phyloP scores from a whole-genome alignment of 2,329 filamentous ascomycete species.

The Hypoxylon sp. region DNA sequence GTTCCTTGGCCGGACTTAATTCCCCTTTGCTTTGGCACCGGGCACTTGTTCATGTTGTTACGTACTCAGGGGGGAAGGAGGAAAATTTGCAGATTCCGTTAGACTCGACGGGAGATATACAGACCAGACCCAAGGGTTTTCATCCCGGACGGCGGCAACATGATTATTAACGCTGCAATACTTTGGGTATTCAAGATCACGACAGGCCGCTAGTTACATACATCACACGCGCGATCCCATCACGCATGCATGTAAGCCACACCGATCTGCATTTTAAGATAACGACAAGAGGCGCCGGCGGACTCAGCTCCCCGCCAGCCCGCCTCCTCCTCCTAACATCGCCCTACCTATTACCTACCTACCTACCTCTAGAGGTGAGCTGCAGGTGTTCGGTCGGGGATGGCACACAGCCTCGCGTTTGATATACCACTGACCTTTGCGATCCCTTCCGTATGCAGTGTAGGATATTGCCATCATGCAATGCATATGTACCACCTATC shows the following conservation, averaged over 20 bases:
- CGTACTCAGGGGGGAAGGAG: too few species aligned
- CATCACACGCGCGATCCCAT: slow-evolving; percentile 10
- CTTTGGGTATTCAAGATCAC: slow-evolving; percentile 16
- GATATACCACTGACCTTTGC: too few species aligned
- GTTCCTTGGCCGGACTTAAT: too few species aligned
- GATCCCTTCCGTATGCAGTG: too few species aligned
- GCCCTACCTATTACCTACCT: neutral
- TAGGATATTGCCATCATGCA: neutral
- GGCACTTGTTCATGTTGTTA: too few species aligned
- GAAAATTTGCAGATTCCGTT: too few species aligned
- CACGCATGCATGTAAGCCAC: slow-evolving; percentile 22
- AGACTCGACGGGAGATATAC: too few species aligned
- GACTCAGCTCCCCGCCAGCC: slow-evolving; percentile 3
- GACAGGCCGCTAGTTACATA: slow-evolving; percentile 10
- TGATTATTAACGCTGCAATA: neutral
- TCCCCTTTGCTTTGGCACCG: too few species aligned
- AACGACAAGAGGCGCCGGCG: slow-evolving; percentile 6
- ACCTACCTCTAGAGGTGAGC: too few species aligned
- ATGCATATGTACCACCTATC: slow-evolving; percentile 13
- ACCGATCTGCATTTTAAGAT: slow-evolving; percentile 20
- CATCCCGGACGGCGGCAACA: slow-evolving; percentile 22
- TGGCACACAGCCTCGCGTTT: too few species aligned
- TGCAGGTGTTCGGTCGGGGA: too few species aligned
- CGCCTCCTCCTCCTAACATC: neutral
- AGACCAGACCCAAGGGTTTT: slow-evolving; percentile 28